These are phyloP conservation scores for Paraphoma sp. DNA, from an alignment of 2,329 filamentous ascomycete species.

Conservation along the genomic window DNA sequence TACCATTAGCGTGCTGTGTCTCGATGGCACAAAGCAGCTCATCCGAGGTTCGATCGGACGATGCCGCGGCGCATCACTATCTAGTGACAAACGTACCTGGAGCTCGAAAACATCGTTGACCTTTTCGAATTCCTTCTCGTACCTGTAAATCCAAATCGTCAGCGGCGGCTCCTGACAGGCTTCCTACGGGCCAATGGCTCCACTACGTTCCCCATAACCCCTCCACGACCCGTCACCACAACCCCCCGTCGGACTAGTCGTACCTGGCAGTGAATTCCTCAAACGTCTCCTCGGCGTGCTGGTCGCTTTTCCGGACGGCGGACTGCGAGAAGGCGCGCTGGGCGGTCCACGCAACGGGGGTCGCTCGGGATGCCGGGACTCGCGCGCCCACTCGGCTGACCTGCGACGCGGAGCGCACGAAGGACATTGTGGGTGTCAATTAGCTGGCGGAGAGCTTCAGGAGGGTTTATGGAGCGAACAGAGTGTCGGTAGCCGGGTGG, in stretches of 20 bases:
- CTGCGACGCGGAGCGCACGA: slow-evolving; percentile 46
- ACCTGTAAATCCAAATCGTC: slow-evolving; percentile 64
- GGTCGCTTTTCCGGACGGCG: slow-evolving; percentile 52
- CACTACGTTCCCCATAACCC: slow-evolving; percentile 16
- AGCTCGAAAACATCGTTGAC: slow-evolving; percentile 99
- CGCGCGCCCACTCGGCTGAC: slow-evolving; percentile 42
- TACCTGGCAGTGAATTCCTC: slow-evolving; percentile 99
- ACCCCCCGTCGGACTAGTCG: slow-evolving; percentile 39
- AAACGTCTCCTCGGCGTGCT: slow-evolving; percentile 93
- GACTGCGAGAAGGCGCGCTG: slow-evolving; percentile 59
- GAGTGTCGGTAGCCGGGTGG: slow-evolving; percentile 28
- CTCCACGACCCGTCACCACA: slow-evolving; percentile 14
- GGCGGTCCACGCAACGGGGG: slow-evolving; percentile 40
- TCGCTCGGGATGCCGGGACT: slow-evolving; percentile 43
- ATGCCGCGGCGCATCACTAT: slow-evolving; percentile 17
- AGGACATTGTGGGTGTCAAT: slow-evolving; percentile 46
- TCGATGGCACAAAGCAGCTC: background rate
- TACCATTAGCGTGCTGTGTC: slow-evolving; percentile 20
- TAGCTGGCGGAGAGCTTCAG: slow-evolving; percentile 29
- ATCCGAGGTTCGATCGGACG: slow-evolving; percentile 16
- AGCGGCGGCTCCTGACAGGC: slow-evolving; percentile 29
- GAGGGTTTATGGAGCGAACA: slow-evolving; percentile 19
- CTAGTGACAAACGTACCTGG: slow-evolving; percentile 70
- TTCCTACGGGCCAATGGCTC: slow-evolving; percentile 39
- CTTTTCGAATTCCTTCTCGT: slow-evolving; percentile 97